These are phyloP conservation scores for Gentiana straminea DNA, from an alignment of 257 asterid species.

Conservation along the genomic window DNA sequence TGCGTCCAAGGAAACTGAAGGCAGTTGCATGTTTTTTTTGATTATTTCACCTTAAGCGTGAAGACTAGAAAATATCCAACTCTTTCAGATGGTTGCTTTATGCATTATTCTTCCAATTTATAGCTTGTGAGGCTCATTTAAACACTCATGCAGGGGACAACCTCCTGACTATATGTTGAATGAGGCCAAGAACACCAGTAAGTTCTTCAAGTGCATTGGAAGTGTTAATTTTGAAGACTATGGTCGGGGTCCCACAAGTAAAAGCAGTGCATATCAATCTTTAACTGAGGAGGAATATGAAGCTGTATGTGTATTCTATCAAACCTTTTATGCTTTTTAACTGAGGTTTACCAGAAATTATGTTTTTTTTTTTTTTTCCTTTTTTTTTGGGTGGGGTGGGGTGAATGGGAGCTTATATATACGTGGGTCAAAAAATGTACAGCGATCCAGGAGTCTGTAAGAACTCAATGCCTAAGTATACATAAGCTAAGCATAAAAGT, in stretches of 20 bases:
- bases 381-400: too few species aligned
- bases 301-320: conserved; percentile 52
- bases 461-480: too few species aligned
- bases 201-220: conserved; percentile 83
- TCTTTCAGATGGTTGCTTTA: conserved; percentile 5
- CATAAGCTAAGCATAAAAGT: too few species aligned
- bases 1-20: not conserved
- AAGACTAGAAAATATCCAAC: not conserved
- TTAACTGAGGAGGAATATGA: conserved; percentile 90
- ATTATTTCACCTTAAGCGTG: conserved; percentile 1
- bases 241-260: conserved; percentile 38
- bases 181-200: conserved; percentile 81
- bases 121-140: conserved; percentile 18
- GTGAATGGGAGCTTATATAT: too few species aligned
- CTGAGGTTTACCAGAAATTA: not conserved
- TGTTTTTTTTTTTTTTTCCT: not conserved
- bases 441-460: too few species aligned
- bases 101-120: conserved; percentile 19
- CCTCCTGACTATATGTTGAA: conserved; percentile 87
- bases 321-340: conserved; percentile 1
- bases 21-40: not conserved
- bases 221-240: conserved; percentile 58
- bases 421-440: too few species aligned
- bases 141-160: conserved; percentile 52
- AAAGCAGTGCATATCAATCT: conserved; percentile 57